Evolutionary conservation across 192 early-diverging fungal species (phyloP).

Genomic region (Phycomyces blakesleeanus): DNA sequence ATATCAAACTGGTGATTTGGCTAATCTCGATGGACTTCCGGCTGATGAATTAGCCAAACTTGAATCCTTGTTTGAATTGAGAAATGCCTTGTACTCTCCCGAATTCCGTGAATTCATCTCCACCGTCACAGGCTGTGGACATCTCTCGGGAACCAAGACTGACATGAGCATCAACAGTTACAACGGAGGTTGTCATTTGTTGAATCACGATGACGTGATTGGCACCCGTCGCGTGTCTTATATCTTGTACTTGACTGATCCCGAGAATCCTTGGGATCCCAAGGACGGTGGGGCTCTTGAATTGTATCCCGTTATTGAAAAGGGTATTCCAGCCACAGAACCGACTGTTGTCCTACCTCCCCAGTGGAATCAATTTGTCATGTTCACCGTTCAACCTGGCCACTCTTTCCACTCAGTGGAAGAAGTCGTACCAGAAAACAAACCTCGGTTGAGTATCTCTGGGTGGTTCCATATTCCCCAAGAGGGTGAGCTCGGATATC

Average conservation of each 20-base stretch:
- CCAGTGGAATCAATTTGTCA: slow-evolving; percentile 72
- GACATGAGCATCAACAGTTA: slow-evolving; percentile 79
- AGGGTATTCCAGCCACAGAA: slow-evolving; percentile 54
- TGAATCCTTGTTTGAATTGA: slow-evolving; percentile 50
- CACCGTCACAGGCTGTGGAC: slow-evolving; percentile 64
- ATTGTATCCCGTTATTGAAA: slow-evolving; percentile 63
- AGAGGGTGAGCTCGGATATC: slow-evolving; percentile 65
- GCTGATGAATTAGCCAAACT: slow-evolving; percentile 54
- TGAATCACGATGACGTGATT: slow-evolving; percentile 83
- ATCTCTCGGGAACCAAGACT: slow-evolving; percentile 57
- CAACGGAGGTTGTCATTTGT: slow-evolving; percentile 65
- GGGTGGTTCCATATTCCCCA: slow-evolving; percentile 82
- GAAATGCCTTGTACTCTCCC: slow-evolving; percentile 72
- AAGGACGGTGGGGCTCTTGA: slow-evolving; percentile 71
- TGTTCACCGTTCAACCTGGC: slow-evolving; percentile 79
- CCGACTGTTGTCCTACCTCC: slow-evolving; percentile 57
- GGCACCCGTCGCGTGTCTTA: slow-evolving; percentile 70
- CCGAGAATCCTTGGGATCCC: slow-evolving; percentile 52
- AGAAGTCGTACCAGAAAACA: slow-evolving; percentile 58
- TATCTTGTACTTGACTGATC: slow-evolving; percentile 75
- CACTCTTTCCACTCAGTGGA: slow-evolving; percentile 78
- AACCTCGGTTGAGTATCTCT: slow-evolving; percentile 58
- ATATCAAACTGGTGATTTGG: slow-evolving; percentile 77
- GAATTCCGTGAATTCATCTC: slow-evolving; percentile 68
- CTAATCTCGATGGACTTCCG: slow-evolving; percentile 75